Conservation (phyloP, 2,329 filamentous ascomycete species). For the Sclerotinia borealis region DNA sequence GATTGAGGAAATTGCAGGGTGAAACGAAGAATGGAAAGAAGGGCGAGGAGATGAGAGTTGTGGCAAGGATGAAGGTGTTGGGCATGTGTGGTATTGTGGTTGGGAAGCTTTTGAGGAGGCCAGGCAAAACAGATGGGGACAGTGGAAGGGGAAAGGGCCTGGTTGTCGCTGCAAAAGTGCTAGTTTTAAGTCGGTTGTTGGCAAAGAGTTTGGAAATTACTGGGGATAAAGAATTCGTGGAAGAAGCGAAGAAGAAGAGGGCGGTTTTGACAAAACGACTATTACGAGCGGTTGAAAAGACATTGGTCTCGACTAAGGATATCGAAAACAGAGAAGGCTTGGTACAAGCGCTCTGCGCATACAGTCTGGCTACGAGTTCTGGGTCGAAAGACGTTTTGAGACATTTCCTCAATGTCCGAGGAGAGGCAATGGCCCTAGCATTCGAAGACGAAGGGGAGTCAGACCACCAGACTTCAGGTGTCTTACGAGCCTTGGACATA, state of each 20-base stretch:
- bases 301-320: conserved; percentile 54
- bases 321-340: conserved; percentile 45
- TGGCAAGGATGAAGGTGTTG: conserved; percentile 44
- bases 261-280: conserved; percentile 57
- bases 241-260: conserved; percentile 58
- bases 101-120: conserved; percentile 41
- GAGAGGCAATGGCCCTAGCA: conserved; percentile 58
- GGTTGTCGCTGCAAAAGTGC: conserved; percentile 59
- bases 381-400: conserved; percentile 72
- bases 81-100: conserved; percentile 46
- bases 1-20: conserved; percentile 45
- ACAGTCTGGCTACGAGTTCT: conserved; percentile 74
- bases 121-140: conserved; percentile 24
- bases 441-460: conserved; percentile 47
- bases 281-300: conserved; percentile 60
- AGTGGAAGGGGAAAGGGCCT: conserved; percentile 36
- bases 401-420: conserved; percentile 70
- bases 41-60: conserved; percentile 26
- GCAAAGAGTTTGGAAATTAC: conserved; percentile 63
- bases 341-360: conserved; percentile 71
- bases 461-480: conserved; percentile 36
- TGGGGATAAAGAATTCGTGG: conserved; percentile 38
- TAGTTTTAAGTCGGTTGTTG: conserved; percentile 70
- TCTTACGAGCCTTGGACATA: conserved; percentile 61
- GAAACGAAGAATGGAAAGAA: conserved; percentile 25